Percentiles rank a stretch among this genome's conserved stretches.
Conservation (phyloP, 1,284 basidiomycete species). For the Pyrrhoderma noxium region DNA sequence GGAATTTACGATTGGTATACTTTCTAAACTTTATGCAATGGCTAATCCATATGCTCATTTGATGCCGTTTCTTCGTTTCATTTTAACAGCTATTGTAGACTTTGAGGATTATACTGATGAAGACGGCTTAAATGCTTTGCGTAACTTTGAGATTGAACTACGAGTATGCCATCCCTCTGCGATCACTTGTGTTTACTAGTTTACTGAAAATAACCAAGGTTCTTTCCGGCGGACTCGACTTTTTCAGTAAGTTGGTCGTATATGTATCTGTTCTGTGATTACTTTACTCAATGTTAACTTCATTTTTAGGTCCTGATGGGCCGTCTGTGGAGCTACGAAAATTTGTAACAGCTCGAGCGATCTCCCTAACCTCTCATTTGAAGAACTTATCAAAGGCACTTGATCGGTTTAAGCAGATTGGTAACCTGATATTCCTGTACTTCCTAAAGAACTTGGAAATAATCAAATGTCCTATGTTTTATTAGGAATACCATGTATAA, state of each 20-base stretch:
- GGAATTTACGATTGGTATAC: slow-evolving; percentile 8
- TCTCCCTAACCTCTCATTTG: slow-evolving; percentile 5
- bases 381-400: slow-evolving; percentile 7
- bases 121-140: slow-evolving; percentile 9
- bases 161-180: not conserved
- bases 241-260: slow-evolving; percentile 5
- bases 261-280: not conserved
- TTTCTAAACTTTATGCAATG: not conserved
- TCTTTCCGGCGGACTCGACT: slow-evolving; percentile 10
- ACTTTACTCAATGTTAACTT: not conserved
- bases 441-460: not conserved
- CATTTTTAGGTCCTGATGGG: slow-evolving; percentile 10
- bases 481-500: slow-evolving; percentile 16
- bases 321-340: slow-evolving; percentile 10
- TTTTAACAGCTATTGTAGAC: slow-evolving; percentile 10
- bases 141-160: slow-evolving; percentile 10
- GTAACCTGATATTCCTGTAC: not conserved
- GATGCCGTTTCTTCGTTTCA: not conserved
- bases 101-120: slow-evolving; percentile 17
- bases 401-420: slow-evolving; percentile 9
- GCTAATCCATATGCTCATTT: not conserved
- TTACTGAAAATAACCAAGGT: slow-evolving; percentile 2
- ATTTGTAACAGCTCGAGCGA: slow-evolving; percentile 13
- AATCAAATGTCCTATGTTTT: not conserved
- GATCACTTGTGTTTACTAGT: too few relatives aligned